A percentile compares a stretch with the other conserved stretches of the same genome.
phyloP scores from a whole-genome alignment of 305 asterid genomes.

The Fraxinus sp. region DNA sequence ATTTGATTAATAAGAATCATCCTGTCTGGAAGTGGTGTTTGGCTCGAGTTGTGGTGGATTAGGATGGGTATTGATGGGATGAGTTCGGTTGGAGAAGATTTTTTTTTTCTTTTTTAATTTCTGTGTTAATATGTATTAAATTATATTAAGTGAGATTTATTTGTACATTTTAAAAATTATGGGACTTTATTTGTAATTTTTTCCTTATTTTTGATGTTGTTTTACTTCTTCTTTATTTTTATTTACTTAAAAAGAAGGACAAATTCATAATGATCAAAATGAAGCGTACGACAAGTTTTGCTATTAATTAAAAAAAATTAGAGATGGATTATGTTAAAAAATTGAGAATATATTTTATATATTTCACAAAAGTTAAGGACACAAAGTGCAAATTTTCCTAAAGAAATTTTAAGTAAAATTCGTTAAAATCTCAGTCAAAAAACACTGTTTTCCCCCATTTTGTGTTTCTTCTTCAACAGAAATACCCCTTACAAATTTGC shows the following conservation, averaged over 20 bases:
- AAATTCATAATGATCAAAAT: not conserved
- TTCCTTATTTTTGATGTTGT: not conserved
- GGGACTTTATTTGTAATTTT: not conserved
- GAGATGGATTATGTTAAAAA: not conserved
- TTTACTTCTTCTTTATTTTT: not conserved
- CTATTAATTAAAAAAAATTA: not conserved
- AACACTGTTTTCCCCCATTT: not conserved
- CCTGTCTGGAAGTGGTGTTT: not conserved
- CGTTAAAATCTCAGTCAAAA: not conserved
- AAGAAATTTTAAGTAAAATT: not conserved
- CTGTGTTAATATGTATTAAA: not conserved
- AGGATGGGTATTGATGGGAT: not conserved
- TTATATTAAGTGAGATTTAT: not conserved
- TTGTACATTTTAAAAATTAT: not conserved
- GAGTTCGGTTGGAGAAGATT: not conserved
- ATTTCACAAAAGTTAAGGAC: not conserved
- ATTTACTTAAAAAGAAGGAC: not conserved
- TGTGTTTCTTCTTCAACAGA: not conserved
- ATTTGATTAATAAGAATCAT: not conserved
- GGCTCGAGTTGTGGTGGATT: not conserved
- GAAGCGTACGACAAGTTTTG: not conserved
- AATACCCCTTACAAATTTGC: conserved; percentile 13
- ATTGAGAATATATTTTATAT: not conserved
- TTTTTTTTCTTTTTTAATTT: too few relatives aligned
- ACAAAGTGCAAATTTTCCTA: not conserved